These are phyloP conservation scores for Ensete glaucum DNA, from an alignment of 176 grass and related monocot species.

Conservation along the genomic window DNA sequence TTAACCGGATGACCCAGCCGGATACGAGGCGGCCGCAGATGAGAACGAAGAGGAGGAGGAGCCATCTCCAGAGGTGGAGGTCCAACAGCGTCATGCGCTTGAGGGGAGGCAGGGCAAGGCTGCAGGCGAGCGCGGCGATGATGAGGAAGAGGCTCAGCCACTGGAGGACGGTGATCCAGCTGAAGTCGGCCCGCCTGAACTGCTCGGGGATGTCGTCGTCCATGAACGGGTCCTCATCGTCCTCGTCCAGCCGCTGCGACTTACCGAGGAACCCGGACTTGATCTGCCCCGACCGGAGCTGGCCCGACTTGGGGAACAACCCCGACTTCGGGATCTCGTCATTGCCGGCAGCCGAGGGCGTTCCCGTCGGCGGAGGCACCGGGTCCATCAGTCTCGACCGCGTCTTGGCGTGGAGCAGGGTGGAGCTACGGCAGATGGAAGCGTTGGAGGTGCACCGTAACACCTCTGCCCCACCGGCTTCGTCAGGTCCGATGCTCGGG, in stretches of 20 bases:
- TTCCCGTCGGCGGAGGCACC: constrained; percentile 15
- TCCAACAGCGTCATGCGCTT: constrained; percentile 36
- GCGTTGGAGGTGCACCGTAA: constrained; percentile 67
- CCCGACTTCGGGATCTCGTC: constrained; percentile 12
- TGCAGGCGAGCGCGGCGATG: constrained; percentile 58
- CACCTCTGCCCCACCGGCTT: constrained; percentile 31
- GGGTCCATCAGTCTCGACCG: constrained; percentile 69
- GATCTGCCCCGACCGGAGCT: background rate
- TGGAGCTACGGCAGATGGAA: constrained; percentile 15
- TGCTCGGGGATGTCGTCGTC: constrained; percentile 63
- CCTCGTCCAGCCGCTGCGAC: constrained; percentile 40
- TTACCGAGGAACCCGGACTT: background rate
- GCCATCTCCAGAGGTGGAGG: constrained; percentile 94
- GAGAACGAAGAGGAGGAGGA: constrained; percentile 64
- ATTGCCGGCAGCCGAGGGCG: background rate
- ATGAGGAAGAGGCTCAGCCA: constrained; percentile 74
- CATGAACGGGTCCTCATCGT: constrained; percentile 69
- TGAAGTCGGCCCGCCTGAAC: constrained; percentile 44
- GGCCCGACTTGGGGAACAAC: constrained; percentile 25
- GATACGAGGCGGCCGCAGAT: constrained; percentile 92
- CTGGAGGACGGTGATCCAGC: constrained; percentile 48
- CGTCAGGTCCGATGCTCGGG: background rate
- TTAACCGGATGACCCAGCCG: constrained; percentile 64
- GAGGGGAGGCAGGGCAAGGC: constrained; percentile 35
- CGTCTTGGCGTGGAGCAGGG: constrained; percentile 49